phyloP scores from a whole-genome alignment of 1,139 yeast species.

The Yamadazyma epiphylla region DNA sequence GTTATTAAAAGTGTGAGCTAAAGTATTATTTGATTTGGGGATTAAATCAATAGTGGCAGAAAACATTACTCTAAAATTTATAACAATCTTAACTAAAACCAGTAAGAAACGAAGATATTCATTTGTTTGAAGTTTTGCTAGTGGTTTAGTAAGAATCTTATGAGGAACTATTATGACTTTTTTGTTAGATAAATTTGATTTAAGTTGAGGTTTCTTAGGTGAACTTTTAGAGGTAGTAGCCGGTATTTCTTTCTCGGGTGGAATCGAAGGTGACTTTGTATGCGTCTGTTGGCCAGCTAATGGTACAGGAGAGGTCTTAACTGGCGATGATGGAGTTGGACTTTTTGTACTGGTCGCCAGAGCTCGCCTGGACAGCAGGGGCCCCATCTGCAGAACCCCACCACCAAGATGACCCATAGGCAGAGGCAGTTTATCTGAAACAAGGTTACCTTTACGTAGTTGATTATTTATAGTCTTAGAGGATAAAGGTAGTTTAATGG shows the following conservation, averaged over 20 bases:
- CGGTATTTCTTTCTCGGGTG: too few relatives aligned
- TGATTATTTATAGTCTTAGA: constrained; percentile 41
- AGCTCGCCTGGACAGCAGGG: too few relatives aligned
- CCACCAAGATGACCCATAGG: background rate
- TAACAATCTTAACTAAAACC: constrained; percentile 34
- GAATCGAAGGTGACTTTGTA: constrained; percentile 6
- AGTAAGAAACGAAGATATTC: constrained; percentile 38
- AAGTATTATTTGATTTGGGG: constrained; percentile 7
- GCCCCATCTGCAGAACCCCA: too few relatives aligned
- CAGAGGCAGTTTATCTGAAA: background rate
- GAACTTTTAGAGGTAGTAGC: constrained; percentile 3
- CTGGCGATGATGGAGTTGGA: constrained; percentile 1
- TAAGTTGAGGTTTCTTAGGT: constrained; percentile 5
- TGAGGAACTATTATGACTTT: constrained; percentile 41
- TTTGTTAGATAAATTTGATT: constrained; percentile 12
- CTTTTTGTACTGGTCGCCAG: background rate
- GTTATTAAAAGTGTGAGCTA: constrained; percentile 11
- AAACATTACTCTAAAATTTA: constrained; percentile 34
- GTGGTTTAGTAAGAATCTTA: constrained; percentile 39
- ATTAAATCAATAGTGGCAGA: constrained; percentile 11
- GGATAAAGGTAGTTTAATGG: constrained; percentile 37
- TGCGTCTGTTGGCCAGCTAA: constrained; percentile 11
- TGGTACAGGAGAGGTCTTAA: constrained; percentile 10
- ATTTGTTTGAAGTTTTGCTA: constrained; percentile 33
- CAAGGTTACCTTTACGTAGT: constrained; percentile 16